phyloP scores from a whole-genome alignment of 371 early-diverging fungal species.

The Mucor circinelloides region DNA sequence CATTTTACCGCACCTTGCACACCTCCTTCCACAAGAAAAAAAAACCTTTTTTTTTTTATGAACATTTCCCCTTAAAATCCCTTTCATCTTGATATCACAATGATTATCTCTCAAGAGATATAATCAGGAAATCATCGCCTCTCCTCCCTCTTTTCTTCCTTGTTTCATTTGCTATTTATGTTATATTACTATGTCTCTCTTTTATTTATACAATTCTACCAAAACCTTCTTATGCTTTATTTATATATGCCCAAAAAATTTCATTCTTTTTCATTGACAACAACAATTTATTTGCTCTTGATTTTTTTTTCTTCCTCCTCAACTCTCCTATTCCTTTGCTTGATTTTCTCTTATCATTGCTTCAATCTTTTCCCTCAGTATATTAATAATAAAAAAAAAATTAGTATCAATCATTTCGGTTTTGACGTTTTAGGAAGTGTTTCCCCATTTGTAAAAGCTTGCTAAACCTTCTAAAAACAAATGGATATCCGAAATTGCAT shows the following conservation, averaged over 20 bases:
- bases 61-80: not conserved
- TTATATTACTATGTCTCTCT: not conserved
- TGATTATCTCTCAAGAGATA: not conserved
- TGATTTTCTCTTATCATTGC: not conserved
- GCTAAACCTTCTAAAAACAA: not conserved
- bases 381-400: not conserved
- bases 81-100: not conserved
- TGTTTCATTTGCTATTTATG: not conserved
- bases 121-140: not conserved
- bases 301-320: not conserved
- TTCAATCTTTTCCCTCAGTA: not conserved
- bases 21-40: not conserved
- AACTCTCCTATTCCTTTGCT: not conserved
- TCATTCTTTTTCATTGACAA: not conserved
- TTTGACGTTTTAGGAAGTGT: not conserved
- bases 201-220: not conserved
- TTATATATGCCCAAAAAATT: not conserved
- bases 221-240: not conserved
- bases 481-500: not conserved
- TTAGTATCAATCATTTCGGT: not conserved
- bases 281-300: not conserved
- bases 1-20: constrained; percentile 1
- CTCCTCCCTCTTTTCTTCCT: not conserved
- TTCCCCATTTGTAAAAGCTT: not conserved
- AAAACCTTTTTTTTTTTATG: not conserved